phyloP scores from a whole-genome alignment of 805 yeast genomes.

The Naumovozyma baii region DNA sequence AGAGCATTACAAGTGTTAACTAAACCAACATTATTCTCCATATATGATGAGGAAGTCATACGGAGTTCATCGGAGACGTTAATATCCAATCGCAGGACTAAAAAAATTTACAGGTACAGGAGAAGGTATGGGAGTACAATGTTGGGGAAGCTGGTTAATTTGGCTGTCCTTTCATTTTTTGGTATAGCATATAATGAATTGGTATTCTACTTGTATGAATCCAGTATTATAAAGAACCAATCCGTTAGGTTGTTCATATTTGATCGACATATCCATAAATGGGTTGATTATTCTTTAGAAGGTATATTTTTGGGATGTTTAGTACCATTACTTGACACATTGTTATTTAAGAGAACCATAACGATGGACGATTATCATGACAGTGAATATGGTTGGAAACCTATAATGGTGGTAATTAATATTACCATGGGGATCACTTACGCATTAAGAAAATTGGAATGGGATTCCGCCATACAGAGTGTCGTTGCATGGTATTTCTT shows the following conservation, averaged over 20 bases:
- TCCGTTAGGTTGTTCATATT: constrained; percentile 9
- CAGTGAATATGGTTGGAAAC: background rate
- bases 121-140: background rate
- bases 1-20: background rate
- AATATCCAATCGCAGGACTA: constrained; percentile 31
- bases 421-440: constrained; percentile 64
- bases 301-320: constrained; percentile 52
- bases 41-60: constrained; percentile 36
- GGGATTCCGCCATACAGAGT: constrained; percentile 59
- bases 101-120: constrained; percentile 13
- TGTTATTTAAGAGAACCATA: constrained; percentile 3
- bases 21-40: constrained; percentile 31
- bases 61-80: constrained; percentile 10
- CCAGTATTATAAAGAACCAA: background rate
- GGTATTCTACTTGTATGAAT: constrained; percentile 6
- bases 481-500: constrained; percentile 52
- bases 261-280: constrained; percentile 17
- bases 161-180: constrained; percentile 31
- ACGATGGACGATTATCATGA: background rate
- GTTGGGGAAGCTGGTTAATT: constrained; percentile 5
- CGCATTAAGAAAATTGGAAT: constrained; percentile 58
- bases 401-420: constrained; percentile 28
- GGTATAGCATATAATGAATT: constrained; percentile 48
- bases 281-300: constrained; percentile 35
- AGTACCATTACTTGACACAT: constrained; percentile 36